Base-by-base conservation (phyloP, 116 monocot genomes). In the Iris pallida region DNA sequence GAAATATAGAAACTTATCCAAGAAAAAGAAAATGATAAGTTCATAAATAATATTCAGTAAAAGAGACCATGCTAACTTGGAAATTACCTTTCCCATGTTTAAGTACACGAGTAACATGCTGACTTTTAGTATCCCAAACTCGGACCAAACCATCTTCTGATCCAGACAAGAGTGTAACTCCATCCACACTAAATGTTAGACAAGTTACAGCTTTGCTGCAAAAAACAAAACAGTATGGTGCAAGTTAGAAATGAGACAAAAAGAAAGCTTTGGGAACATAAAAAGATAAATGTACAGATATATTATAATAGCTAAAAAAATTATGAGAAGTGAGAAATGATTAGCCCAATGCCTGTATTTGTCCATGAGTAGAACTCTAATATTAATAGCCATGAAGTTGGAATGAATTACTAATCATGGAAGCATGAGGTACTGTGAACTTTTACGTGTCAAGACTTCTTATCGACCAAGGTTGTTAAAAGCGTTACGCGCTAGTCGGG, bases 61-160 rank as follows among this genome's bases (percentile, higher is more conserved):
- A 51, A 9, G 49, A 51, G 45, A 30, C 16, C 44, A 45, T 45
- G 30, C 30, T 43, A 45, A 61, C 45, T 15, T 11, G 40, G 30
- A 5, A 13, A 52, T 30, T 76, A 94, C 97, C 97, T 90, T 97
- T 89, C 46, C 79, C 68, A 55, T 87, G 83, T 63, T 92, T 97
- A 42, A 92, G 62, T 54, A 83, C 46, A 45, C 83, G 87, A 72
- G 78, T 71, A 15, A 82, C 83, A 46, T 77, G 77, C 57, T 67
- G 73, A 57, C 30, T 79, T 76, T 55, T 81, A 53, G 83, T 92
- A 73, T 97, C 83, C 92, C 92, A 97, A 75, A 85, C 75, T 69
- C 87, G 75, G 59, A 97, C 64, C 46, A 65, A 85, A 59, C 90
- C 97, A 75, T 97, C 97, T 20, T 89, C 89, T 63, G 89, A 87